Evolutionary conservation across 2,329 filamentous ascomycete genomes (phyloP), one percentile per base, ranked within the genome.

Genomic region (Fonsecaea multimorphosa): DNA sequence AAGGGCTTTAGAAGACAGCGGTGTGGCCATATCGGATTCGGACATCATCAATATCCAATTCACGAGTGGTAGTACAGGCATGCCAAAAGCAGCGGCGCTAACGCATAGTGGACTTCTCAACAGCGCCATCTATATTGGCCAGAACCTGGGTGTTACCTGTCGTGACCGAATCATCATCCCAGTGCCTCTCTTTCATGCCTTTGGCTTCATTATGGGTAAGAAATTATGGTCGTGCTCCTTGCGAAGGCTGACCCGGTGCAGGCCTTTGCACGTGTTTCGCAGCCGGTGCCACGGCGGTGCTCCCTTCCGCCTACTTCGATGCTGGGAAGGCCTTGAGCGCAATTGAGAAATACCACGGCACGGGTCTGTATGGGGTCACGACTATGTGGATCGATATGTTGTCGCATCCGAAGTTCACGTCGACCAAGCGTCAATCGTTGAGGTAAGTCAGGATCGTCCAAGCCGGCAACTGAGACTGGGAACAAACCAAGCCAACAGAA

Each of bases 171-270:
- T 88, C n/a, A 85, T 84, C 73, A 88, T 85, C 70, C 86, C 86
- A 9, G 86, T 86, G 4, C 86, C 80, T 12, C 72, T 82, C 1
- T 82, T 82, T 56, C 80, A 82, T 81, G 97, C 94, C 80, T 97
- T 98, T 76, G 94, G 94, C 79, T 95, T 97, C 91, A 93, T 94
- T 0, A 94, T 92, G 0, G 92, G 91, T 0, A 96, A 93, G 29
- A 14, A 12, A 14, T 11, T 9, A 19, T 11, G 27, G 12, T 22
- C 29, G 29, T 31, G 8, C 8, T 4, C 29, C 3, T 31, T 31
- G 29, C 3, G 29, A 31, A 31, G n/a, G 29, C 29, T 31, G 29
- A 31, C 29, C 40, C 12, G 40, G 14, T 46, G 40, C 14, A 53
- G 49, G 49, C 14, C 19, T 53, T 19, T 53, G 49, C 29, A 61